Evolutionary conservation across 805 yeast species (phyloP), one percentile per base, ranked within the genome.

Genomic region (Spathaspora boniae): DNA sequence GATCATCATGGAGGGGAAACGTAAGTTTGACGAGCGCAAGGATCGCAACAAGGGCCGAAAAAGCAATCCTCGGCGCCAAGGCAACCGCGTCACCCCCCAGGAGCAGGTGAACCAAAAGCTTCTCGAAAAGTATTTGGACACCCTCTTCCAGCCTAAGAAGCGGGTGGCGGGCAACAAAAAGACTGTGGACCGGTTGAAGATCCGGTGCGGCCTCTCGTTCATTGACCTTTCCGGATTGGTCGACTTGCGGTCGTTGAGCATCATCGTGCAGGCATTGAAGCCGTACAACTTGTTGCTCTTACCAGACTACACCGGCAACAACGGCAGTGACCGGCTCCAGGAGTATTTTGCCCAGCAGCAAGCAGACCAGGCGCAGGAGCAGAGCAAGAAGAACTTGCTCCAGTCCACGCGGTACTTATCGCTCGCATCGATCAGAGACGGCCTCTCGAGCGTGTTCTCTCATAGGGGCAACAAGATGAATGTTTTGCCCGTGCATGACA

Each of bases 161-260:
- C 58, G 82, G 36, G 58, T 62, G 3, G 45, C 54, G 4, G 36
- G 38, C n/a, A 38, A 44, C 6, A 49, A 4, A 36, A n/a, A n/a
- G n/a, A 47, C 6, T 46, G 11, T 22, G 25, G 6, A 9, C n/a
- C 51, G 64, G n/a, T 55, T 82, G 9, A 62, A 62, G 4, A 63
- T 86, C 4, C 65, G 80, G 40, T 88, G 96, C 58, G 82, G 80
- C 1, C 58, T 89, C 6, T 74, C 85, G 2, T 87, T 67, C 52
- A 75, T 91, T 37, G 97, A 91, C 53, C 66, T 89, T 30, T 76
- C 88, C 11, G 96, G 96, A 15, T 60, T 83, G 14, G 91, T 86
- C 0, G 97, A 93, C 53, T 65, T 81, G 43, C 71, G 96, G 43
- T 91, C 98, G 0, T 61, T 86, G 38, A 71, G 80, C 30, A 77